Evolutionary conservation across 331 rosid species (phyloP).

Genomic region (Saraca asoca): DNA sequence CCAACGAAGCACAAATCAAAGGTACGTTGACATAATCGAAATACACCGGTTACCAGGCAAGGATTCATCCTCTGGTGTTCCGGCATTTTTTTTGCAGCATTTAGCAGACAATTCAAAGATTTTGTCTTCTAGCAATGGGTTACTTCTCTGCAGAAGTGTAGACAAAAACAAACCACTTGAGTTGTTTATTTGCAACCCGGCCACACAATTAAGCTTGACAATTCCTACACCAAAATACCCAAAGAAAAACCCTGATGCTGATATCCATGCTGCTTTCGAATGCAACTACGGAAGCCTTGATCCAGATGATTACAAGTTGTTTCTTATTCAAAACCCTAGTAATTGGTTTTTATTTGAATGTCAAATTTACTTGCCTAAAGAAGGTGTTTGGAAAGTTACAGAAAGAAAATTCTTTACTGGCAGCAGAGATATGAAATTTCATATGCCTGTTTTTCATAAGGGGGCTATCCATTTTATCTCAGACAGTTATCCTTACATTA

Average conservation of each 20-base stretch:
- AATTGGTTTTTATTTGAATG: not conserved
- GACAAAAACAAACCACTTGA: not conserved
- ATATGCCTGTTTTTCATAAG: not conserved
- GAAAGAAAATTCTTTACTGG: not conserved
- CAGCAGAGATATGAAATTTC: not conserved
- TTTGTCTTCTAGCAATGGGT: slow-evolving; percentile 17
- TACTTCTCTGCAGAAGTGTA: not conserved
- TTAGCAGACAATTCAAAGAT: not conserved
- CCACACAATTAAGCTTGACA: not conserved
- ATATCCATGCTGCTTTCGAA: not conserved
- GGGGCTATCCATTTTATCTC: slow-evolving; percentile 14
- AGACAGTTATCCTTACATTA: not conserved
- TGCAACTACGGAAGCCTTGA: not conserved
- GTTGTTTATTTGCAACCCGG: slow-evolving; percentile 1
- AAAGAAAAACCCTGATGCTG: not conserved
- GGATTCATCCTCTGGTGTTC: not conserved
- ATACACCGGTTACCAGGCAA: not conserved
- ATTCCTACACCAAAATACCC: not conserved
- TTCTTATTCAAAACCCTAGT: not conserved
- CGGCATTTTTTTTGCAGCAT: not conserved
- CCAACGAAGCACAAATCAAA: not conserved
- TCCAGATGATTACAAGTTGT: not conserved
- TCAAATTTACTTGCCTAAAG: not conserved
- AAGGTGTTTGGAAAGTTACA: not conserved
- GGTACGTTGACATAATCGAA: not conserved